A percentile compares a stretch with the other conserved stretches of the same genome.
These are phyloP conservation scores for Ramaria sp. DNA, from an alignment of 768 basidiomycete genomes.

Conservation along the genomic window DNA sequence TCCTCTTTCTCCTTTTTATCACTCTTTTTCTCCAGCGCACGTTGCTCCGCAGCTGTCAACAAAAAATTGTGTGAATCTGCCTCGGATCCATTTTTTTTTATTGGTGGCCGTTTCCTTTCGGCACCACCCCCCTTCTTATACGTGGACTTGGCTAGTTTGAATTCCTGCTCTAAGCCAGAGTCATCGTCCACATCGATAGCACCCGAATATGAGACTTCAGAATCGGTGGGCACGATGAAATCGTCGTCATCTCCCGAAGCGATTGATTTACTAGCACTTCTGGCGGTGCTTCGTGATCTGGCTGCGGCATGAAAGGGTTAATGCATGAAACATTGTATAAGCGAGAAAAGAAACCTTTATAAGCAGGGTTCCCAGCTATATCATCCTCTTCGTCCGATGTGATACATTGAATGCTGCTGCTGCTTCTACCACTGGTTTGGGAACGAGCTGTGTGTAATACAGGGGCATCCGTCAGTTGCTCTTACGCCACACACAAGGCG, in stretches of 20 bases:
- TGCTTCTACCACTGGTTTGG: background rate
- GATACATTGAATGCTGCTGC: conserved; percentile 3
- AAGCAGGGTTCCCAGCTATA: background rate
- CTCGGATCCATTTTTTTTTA: conserved; percentile 20
- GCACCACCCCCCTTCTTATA: background rate
- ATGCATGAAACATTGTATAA: background rate
- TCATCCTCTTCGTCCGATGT: conserved; percentile 5
- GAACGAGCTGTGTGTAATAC: background rate
- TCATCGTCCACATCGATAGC: conserved; percentile 24
- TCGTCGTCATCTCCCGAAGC: conserved; percentile 55
- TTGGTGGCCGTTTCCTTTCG: conserved; percentile 18
- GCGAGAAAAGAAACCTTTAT: background rate
- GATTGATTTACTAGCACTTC: conserved; percentile 46
- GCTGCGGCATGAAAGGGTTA: background rate
- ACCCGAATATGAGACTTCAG: conserved; percentile 28
- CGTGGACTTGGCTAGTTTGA: conserved; percentile 28
- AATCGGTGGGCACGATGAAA: conserved; percentile 60
- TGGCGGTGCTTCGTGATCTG: conserved; percentile 45
- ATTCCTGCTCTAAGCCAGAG: conserved; percentile 12
- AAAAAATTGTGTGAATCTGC: conserved; percentile 29
- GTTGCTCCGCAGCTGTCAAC: conserved; percentile 75
- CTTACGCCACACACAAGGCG: background rate
- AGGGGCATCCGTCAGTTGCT: background rate
- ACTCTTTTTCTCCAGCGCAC: conserved; percentile 65
- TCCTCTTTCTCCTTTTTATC: conserved; percentile 74